Evolutionary conservation across 805 yeast species (phyloP), one percentile per base, ranked within the genome.

Genomic region (Sugiyamaella mastotermitis): DNA sequence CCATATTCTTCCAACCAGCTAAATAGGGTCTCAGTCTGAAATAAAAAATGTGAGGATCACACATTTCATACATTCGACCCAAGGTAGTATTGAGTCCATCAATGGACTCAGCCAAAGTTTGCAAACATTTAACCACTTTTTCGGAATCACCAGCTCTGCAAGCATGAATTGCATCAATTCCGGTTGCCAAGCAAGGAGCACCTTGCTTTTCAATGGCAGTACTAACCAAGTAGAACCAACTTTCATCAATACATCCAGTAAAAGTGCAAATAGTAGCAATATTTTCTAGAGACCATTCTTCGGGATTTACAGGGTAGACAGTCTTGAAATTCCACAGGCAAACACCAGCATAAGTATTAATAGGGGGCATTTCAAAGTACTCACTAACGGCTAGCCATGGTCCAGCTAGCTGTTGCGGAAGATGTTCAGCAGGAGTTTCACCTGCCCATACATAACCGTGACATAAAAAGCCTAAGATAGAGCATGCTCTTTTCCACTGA

Each of bases 1-100:
- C 76, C 96, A 90, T 88, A 53, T 84, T 84, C 55, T 78, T 79
- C 94, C 96, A 90, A 2, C 97, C 97, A 1, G 96, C 95, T 47
- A 90, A 65, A 51, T 74, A 88, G 1, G 97, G 97, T 53, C 97
- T 71, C 32, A 88, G 72, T 43, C 90, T 73, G 65, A 73, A 83
- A 60, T 84, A 88, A 57, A 90, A 88, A 3, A 83, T 79, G 56
- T 86, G 94, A 2, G 97, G 97, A 55, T 87, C 95, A 60, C 96
- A 85, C 82, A 82, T 82, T 49, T 88, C 95, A 53, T 83, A 87
- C 92, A 88, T 83, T 50, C 74, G 71, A 74, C 80, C 75, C 49
- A 90, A 62, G 1, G 83, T 71, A 3, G 80, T 67, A 10, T 87
- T 92, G 48, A 90, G 64, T 42, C 68, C 64, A 55, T 84, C 94